Evolutionary conservation across 2,329 filamentous ascomycete species (phyloP), one percentile per base, ranked within the genome.

Genomic region (Cladosporium sp.): DNA sequence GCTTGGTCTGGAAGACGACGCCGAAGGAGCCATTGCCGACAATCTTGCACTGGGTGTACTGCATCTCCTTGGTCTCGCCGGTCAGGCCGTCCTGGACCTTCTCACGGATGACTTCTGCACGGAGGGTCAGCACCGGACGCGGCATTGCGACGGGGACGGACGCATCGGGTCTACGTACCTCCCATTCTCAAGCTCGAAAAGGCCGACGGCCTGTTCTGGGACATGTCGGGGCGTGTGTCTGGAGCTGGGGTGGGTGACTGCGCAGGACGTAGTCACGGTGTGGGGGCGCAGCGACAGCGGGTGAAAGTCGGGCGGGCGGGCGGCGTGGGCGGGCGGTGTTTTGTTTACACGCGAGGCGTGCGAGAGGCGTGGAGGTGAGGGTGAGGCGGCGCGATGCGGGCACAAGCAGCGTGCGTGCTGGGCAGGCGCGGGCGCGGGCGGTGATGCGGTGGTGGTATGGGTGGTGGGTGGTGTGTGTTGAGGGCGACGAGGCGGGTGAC

Each of bases 41-140:
- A 66, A 98, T 97, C 77, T 98, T 98, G 79, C 92, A 97, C 71
- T 97, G 93, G 53, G 93, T 97, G 74, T 98, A 98, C 71, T 95
- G 89, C 75, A 98, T 84, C 67, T 98, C 93, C 72, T 89, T 86
- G 66, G 90, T 95, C 72, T 98, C 93, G 65, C 93, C 93, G 11
- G 93, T 98, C 61, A 95, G 78, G 70, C 93, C 93, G 79, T 98
- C 93, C 73, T 98, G 93, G 62, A 98, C 93, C 77, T 95, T 97
- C 76, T 98, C 93, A 71, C 90, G 90, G 70, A 98, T 89, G 61
- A 97, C 87, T 80, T 98, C 93, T 97, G 68, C 54, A 46, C 43
- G 34, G 41, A 34, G n/a, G 33, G 66, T 74, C 64, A 74, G 72
- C 61, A 62, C 54, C 50, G 53, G 35, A 35, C 45, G 43, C 34